These are phyloP conservation scores for Physaria fendleri DNA, from an alignment of 345 rosid species.

Conservation along the genomic window DNA sequence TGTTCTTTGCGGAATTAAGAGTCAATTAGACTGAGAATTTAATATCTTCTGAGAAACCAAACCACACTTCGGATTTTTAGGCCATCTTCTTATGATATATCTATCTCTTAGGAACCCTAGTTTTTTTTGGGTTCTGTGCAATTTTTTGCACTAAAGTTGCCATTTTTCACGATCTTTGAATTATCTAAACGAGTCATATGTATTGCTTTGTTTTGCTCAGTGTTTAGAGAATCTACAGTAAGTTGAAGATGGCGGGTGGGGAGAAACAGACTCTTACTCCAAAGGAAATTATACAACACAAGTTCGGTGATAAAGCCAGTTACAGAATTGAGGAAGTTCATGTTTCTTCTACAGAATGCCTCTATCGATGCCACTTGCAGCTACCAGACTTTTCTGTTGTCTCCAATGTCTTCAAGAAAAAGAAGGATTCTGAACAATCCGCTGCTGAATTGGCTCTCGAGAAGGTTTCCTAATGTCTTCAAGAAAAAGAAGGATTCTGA, in stretches of 20 bases:
- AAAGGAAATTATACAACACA: constrained; percentile 58
- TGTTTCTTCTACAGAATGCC: constrained; percentile 47
- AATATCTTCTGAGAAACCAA: background rate
- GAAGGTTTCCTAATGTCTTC: constrained; percentile 47
- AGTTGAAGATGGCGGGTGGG: background rate
- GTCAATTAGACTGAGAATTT: background rate
- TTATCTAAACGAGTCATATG: background rate
- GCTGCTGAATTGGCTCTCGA: constrained; percentile 77
- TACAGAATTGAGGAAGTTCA: constrained; percentile 62
- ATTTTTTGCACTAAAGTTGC: background rate
- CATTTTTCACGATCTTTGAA: background rate
- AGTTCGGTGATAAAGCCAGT: constrained; percentile 54
- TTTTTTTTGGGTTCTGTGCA: background rate
- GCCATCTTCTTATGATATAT: background rate
- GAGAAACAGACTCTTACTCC: constrained; percentile 48
- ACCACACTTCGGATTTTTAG: background rate
- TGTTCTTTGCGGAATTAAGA: background rate
- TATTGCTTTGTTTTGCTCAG: constrained; percentile 1
- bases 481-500: constrained; percentile 69
- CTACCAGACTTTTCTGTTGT: constrained; percentile 59
- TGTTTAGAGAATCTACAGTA: background rate
- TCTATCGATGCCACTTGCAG: constrained; percentile 63
- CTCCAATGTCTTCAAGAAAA: constrained; percentile 52
- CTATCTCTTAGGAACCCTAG: constrained; percentile 12
- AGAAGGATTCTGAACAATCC: constrained; percentile 72